Conservation (phyloP, 139 green algal species). For the Chlorella sp. region DNA sequence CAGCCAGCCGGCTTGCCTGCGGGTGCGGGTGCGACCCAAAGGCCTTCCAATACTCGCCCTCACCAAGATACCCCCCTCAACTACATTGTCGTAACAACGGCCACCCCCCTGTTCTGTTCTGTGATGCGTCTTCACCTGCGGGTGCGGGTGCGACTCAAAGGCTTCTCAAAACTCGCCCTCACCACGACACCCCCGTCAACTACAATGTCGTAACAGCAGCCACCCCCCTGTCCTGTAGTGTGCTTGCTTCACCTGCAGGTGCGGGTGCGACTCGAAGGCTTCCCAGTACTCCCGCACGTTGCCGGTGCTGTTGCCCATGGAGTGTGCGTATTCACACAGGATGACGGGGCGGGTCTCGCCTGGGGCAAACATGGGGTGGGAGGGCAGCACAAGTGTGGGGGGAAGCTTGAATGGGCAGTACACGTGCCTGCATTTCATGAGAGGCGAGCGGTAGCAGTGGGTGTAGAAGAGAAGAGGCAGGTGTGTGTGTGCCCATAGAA, state of each 20-base stretch:
- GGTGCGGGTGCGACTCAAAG: background rate
- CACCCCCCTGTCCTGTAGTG: no score
- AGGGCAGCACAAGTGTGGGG: background rate
- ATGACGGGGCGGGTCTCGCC: slow-evolving; percentile 68
- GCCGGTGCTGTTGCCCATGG: slow-evolving; percentile 97
- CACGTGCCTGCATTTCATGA: no score
- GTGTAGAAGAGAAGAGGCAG: no score
- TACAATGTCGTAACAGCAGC: background rate
- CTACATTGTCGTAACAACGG: background rate
- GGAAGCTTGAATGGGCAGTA: no score
- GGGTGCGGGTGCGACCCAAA: no score
- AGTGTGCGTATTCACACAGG: slow-evolving; percentile 96
- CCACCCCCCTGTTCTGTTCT: no score
- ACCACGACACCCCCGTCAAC: background rate
- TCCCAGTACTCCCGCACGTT: slow-evolving; percentile 94
- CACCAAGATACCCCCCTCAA: background rate
- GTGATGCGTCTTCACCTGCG: no score
- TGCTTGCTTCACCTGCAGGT: slow-evolving; percentile 43
- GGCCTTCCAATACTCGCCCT: no score
- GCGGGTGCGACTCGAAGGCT: slow-evolving; percentile 69
- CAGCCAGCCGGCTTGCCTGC: no score
- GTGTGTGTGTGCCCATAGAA: no score
- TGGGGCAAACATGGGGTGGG: background rate
- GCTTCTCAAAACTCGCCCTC: background rate
- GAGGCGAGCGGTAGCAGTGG: no score